phyloP scores from a whole-genome alignment of 345 rosid genomes.

The Cardamine chenopodiifolia region DNA sequence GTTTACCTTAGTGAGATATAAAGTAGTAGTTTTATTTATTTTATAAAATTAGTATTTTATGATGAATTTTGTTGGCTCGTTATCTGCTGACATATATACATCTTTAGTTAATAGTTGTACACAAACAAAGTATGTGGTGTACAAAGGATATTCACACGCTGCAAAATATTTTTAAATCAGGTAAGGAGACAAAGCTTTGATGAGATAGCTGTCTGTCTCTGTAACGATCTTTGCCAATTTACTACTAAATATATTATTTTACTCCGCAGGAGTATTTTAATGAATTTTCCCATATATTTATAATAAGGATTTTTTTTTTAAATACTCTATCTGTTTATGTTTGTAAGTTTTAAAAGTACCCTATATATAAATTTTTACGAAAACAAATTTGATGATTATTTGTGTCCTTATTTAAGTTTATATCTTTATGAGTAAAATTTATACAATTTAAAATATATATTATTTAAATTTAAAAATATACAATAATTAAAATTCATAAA shows the following conservation, averaged over 20 bases:
- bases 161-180: background rate
- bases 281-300: background rate
- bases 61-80: background rate
- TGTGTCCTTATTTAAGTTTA: no score
- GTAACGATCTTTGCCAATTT: conserved; percentile 29
- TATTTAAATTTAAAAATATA: no score
- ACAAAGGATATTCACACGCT: conserved; percentile 36
- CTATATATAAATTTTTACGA: no score
- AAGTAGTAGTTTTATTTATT: no score
- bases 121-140: conserved; percentile 31
- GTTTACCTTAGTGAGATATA: no score
- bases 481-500: no score
- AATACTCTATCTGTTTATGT: no score
- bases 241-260: conserved; percentile 18
- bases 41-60: background rate
- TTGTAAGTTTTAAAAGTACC: no score
- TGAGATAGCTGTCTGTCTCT: conserved; percentile 42
- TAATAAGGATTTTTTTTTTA: no score
- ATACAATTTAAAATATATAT: no score
- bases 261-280: background rate
- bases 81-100: conserved; percentile 1
- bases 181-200: conserved; percentile 43
- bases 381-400: no score
- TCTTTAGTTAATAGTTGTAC: conserved; percentile 1
- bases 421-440: no score